Conservation (phyloP, 345 rosid genomes). For the Eucalyptus pauciflora region DNA sequence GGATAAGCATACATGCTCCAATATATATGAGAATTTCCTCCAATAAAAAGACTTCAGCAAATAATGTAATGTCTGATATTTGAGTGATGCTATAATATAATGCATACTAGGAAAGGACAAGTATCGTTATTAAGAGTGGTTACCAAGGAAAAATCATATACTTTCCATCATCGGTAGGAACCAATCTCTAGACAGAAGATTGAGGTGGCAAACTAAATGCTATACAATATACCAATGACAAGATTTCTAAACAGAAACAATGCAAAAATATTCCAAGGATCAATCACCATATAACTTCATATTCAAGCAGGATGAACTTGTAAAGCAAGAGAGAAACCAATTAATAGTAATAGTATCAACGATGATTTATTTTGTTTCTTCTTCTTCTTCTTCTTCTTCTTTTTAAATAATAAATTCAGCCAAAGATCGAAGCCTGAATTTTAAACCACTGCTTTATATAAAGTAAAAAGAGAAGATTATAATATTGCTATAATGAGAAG, state of each 20-base stretch:
- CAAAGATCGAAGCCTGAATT: not conserved
- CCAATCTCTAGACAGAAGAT: not conserved
- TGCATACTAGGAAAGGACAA: not conserved
- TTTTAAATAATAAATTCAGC: not conserved
- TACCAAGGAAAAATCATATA: not conserved
- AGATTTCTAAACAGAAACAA: not conserved
- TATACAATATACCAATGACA: not conserved
- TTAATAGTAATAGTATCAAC: not conserved
- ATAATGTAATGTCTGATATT: not conserved
- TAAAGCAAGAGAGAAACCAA: not conserved
- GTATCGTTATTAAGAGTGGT: not conserved
- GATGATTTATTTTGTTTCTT: not conserved
- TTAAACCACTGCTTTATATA: not conserved
- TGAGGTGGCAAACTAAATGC: not conserved
- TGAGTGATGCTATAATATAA: not conserved
- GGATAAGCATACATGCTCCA: not conserved
- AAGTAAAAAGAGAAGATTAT: not conserved
- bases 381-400: not conserved
- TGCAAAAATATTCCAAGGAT: not conserved
- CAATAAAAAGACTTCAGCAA: not conserved
- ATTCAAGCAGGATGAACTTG: not conserved
- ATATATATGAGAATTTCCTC: not conserved
- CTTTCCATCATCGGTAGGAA: not conserved
- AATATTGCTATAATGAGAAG: not conserved
- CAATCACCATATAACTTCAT: not conserved